These are phyloP conservation scores for Parafenestella ontariensis DNA, from an alignment of 2,329 filamentous ascomycete species.

Conservation along the genomic window DNA sequence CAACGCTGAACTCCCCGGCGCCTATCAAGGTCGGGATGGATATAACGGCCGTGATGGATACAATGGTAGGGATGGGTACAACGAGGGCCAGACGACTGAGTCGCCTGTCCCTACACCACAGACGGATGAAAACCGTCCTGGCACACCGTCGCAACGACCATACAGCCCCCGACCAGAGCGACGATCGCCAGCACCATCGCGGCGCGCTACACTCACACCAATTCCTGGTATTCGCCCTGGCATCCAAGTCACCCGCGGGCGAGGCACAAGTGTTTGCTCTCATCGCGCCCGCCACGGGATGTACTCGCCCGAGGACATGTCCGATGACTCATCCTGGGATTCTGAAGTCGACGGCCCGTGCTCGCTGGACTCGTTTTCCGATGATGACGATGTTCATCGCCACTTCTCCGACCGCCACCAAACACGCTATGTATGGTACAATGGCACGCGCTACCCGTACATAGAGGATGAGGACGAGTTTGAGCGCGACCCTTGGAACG, in stretches of 20 bases:
- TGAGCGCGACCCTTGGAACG: conserved; percentile 65
- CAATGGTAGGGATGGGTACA: conserved; percentile 45
- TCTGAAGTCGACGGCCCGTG: conserved; percentile 49
- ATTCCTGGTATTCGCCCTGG: conserved; percentile 45
- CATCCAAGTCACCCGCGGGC: conserved; percentile 42
- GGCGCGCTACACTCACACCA: conserved; percentile 47
- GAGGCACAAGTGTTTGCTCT: conserved; percentile 37
- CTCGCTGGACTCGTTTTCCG: conserved; percentile 34
- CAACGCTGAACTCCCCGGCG: conserved; percentile 36
- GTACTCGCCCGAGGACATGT: conserved; percentile 40
- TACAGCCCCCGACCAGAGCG: conserved; percentile 41
- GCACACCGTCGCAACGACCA: conserved; percentile 38
- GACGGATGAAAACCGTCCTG: conserved; percentile 42
- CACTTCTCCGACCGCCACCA: conserved; percentile 17
- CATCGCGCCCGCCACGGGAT: conserved; percentile 39
- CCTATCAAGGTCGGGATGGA: conserved; percentile 45
- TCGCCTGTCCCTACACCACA: conserved; percentile 42
- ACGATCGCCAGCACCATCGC: conserved; percentile 38
- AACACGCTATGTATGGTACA: conserved; percentile 30
- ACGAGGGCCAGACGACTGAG: conserved; percentile 35
- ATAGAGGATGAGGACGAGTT: conserved; percentile 53
- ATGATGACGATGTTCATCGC: conserved; percentile 17
- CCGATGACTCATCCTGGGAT: conserved; percentile 51
- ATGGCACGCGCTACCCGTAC: conserved; percentile 28
- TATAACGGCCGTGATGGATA: conserved; percentile 47